These are phyloP conservation scores for Magnolia kwangsiensis DNA, from an alignment of 164 flowering plant species.

Conservation along the genomic window DNA sequence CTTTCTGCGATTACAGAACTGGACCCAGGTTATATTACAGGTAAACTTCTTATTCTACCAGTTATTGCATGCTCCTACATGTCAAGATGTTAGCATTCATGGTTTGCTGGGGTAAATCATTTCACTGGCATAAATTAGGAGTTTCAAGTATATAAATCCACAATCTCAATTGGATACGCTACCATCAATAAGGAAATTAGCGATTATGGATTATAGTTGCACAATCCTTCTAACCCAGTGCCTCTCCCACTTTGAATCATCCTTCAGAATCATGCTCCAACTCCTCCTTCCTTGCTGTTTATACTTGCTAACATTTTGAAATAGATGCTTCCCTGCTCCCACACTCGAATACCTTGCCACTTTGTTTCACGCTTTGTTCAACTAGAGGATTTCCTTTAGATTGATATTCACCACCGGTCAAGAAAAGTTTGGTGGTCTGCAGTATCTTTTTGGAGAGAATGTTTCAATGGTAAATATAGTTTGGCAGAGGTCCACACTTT, in stretches of 20 bases:
- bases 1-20: conserved; percentile 98
- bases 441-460: background rate
- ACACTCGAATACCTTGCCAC: no score
- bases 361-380: no score
- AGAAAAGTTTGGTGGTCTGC: background rate
- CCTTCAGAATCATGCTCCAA: no score
- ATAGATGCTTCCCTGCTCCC: no score
- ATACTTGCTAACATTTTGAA: no score
- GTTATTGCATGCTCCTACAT: background rate
- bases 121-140: background rate
- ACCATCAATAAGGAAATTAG: background rate
- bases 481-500: background rate
- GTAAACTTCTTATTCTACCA: conserved; percentile 23
- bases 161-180: background rate
- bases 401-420: no score
- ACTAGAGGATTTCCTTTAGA: no score
- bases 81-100: background rate
- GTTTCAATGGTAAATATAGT: background rate
- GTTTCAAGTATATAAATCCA: no score
- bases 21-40: conserved; percentile 98
- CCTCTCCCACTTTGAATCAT: no score
- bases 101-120: background rate
- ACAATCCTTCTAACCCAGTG: no score
- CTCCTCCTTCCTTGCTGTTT: no score
- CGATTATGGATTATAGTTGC: no score